These are phyloP conservation scores for Leptographium wingfieldii DNA, from an alignment of 2,329 filamentous ascomycete genomes.

Conservation along the genomic window DNA sequence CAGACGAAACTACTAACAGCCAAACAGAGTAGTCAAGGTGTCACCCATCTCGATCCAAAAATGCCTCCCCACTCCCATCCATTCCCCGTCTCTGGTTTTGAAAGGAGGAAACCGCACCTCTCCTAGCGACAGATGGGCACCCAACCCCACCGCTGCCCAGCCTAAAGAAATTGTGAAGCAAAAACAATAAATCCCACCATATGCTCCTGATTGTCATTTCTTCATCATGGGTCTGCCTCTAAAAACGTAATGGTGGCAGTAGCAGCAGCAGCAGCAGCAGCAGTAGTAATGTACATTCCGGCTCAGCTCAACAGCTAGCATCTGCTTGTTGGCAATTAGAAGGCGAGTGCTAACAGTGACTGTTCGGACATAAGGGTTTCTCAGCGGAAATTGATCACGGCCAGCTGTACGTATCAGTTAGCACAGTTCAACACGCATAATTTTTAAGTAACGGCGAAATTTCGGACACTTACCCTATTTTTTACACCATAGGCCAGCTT, in stretches of 20 bases:
- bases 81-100: neutral
- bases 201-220: slow-evolving; percentile 8
- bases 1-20: neutral
- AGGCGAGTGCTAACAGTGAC: neutral
- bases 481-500: slow-evolving; percentile 52
- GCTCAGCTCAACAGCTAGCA: neutral
- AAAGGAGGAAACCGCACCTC: neutral
- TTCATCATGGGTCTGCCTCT: slow-evolving; percentile 10
- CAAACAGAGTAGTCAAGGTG: neutral
- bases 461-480: slow-evolving; percentile 37
- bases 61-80: neutral
- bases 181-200: slow-evolving; percentile 3
- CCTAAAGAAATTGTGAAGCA: neutral
- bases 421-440: neutral
- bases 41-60: neutral
- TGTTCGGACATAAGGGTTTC: neutral
- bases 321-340: neutral
- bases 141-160: neutral
- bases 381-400: slow-evolving; percentile 14
- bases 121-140: neutral
- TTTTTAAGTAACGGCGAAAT: neutral
- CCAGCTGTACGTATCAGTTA: slow-evolving; percentile 7
- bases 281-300: slow-evolving; percentile 3
- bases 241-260: neutral
- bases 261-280: neutral